Evolutionary conservation across 148 eudicot species (phyloP).

Genomic region (Arctostaphylos glauca): DNA sequence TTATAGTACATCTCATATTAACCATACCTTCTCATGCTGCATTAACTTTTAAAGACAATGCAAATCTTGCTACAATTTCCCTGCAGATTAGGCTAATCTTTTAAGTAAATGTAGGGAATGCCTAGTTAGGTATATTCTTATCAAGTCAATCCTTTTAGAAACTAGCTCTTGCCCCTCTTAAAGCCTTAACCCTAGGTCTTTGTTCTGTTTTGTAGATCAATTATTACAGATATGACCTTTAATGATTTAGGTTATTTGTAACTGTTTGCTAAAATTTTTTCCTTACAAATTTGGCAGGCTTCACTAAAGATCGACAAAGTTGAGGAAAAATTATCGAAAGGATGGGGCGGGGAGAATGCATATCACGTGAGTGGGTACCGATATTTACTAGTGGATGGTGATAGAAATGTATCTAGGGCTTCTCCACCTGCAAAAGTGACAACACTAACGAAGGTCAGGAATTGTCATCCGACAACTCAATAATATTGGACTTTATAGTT

Average conservation of each 20-base stretch:
- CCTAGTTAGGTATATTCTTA: not conserved
- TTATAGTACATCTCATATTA: not conserved
- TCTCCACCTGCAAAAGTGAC: conserved; percentile 86
- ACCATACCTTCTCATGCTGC: not conserved
- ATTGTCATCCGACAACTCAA: not conserved
- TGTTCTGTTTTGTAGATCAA: not conserved
- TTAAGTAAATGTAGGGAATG: not conserved
- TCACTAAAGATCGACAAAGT: conserved; percentile 70
- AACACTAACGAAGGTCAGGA: conserved; percentile 76
- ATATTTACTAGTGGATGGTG: conserved; percentile 82
- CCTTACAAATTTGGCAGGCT: conserved; percentile 46
- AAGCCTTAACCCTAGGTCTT: not conserved
- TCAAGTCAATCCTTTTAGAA: not conserved
- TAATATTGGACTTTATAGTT: not conserved
- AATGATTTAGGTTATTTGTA: not conserved
- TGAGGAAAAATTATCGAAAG: conserved; percentile 91
- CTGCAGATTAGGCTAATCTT: not conserved
- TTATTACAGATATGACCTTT: not conserved
- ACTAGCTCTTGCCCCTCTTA: not conserved
- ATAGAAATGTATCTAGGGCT: conserved; percentile 76
- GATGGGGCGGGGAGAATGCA: conserved; percentile 99
- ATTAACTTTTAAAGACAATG: not conserved
- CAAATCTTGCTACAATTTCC: not conserved
- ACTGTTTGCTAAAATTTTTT: conserved; percentile 1
- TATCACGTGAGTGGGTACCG: conserved; percentile 95